These are phyloP conservation scores for Chaetomium globosum DNA, from an alignment of 2,329 filamentous ascomycete species.

Conservation along the genomic window DNA sequence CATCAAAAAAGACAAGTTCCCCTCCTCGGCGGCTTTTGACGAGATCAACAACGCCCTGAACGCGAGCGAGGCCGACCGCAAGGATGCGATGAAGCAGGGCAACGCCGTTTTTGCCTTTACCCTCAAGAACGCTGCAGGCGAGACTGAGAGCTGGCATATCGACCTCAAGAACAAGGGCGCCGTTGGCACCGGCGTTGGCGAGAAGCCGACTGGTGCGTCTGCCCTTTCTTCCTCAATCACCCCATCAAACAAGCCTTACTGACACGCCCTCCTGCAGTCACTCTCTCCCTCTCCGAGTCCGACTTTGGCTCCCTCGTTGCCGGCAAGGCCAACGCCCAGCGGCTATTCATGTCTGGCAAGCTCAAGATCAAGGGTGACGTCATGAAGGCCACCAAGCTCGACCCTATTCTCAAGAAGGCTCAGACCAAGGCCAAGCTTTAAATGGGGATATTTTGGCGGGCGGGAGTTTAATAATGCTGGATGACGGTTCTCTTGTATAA, in stretches of 20 bases:
- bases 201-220: constrained; percentile 77
- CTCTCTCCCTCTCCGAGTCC: constrained; percentile 78
- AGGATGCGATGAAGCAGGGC: constrained; percentile 87
- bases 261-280: constrained; percentile 59
- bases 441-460: constrained; percentile 33
- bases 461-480: constrained; percentile 12
- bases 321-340: constrained; percentile 92
- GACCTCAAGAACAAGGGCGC: constrained; percentile 89
- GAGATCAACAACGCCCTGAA: constrained; percentile 74
- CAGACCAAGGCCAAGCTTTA: constrained; percentile 83
- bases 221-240: background rate
- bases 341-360: constrained; percentile 96
- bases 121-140: constrained; percentile 81
- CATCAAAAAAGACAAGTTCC: constrained; percentile 68
- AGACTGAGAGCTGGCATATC: constrained; percentile 87
- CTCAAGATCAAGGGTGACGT: constrained; percentile 97
- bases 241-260: background rate
- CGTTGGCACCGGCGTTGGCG: constrained; percentile 75
- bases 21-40: constrained; percentile 89
- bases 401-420: constrained; percentile 87
- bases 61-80: constrained; percentile 67
- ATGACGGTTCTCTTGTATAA: constrained; percentile 22
- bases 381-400: constrained; percentile 98
- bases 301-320: constrained; percentile 82
- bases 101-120: constrained; percentile 88